Conservation (phyloP, 139 green algal species). For the Ettlia oleoabundans region DNA sequence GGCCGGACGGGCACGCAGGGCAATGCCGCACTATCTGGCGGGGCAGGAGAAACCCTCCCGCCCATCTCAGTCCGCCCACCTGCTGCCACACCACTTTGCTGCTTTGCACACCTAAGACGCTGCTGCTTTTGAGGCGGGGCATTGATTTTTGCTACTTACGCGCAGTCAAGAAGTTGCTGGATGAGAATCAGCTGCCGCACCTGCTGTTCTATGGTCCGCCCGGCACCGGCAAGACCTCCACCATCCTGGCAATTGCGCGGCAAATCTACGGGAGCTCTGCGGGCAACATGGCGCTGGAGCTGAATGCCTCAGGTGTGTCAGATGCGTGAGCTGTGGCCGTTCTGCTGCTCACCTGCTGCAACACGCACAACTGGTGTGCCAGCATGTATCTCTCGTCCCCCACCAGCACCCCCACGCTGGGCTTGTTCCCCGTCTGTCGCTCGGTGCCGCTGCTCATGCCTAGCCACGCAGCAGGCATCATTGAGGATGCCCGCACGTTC, state of each 20-base stretch:
- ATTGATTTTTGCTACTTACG: neutral
- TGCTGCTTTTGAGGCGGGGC: no score
- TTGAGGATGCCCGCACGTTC: neutral
- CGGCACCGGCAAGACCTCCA: conserved; percentile 98
- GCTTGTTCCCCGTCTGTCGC: no score
- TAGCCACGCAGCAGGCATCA: no score
- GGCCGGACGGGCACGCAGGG: no score
- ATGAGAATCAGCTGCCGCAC: conserved; percentile 86
- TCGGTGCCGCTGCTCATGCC: no score
- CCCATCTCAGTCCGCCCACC: no score
- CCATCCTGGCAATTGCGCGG: conserved; percentile 88
- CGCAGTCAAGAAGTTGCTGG: conserved; percentile 50
- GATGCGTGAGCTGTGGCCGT: neutral
- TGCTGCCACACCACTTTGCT: neutral
- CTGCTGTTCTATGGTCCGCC: conserved; percentile 98
- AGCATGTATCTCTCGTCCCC: no score
- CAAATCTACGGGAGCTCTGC: conserved; percentile 72
- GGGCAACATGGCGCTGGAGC: conserved; percentile 74
- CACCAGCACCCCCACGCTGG: no score
- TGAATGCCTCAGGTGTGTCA: conserved; percentile 91
- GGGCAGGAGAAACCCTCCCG: no score
- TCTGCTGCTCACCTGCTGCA: neutral
- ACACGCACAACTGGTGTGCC: neutral
- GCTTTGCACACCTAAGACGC: no score
- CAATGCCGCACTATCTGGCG: no score